Evolutionary conservation across 1,284 basidiomycete genomes (phyloP).

Genomic region (Cutaneotrichosporon mucoides): DNA sequence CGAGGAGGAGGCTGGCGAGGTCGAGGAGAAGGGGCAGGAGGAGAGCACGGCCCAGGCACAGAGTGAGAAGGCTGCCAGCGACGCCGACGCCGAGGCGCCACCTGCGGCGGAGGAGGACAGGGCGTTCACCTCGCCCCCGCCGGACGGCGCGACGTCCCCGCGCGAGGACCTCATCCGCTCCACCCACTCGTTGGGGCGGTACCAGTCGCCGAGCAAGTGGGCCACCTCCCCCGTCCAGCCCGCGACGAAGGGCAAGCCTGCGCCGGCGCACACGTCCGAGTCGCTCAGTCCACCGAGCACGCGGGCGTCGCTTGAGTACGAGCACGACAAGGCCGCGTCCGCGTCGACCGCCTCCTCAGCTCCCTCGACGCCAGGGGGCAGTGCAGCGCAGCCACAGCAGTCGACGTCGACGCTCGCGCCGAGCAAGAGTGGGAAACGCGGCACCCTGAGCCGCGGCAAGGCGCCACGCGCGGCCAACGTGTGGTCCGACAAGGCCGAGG

Average conservation of each 20-base stretch:
- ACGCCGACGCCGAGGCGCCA: not conserved
- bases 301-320: constrained; percentile 6
- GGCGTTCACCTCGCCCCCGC: no score
- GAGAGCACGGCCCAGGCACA: not conserved
- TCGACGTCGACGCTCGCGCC: not conserved
- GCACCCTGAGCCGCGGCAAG: constrained; percentile 21
- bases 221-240: constrained; percentile 14
- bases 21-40: not conserved
- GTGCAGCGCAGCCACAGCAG: not conserved
- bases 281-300: constrained; percentile 15
- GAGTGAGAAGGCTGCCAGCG: not conserved
- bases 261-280: constrained; percentile 16
- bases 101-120: no score
- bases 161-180: not conserved
- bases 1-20: constrained; percentile 2
- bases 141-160: no score
- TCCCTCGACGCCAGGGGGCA: no score
- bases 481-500: constrained; percentile 8
- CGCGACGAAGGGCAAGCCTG: constrained; percentile 18
- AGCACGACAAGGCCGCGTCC: not conserved
- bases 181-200: constrained; percentile 1
- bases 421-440: constrained; percentile 1
- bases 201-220: constrained; percentile 15
- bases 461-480: constrained; percentile 12
- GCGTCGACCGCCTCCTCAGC: no score